These are phyloP conservation scores for Chrysoporthe deuterocubensis DNA, from an alignment of 2,329 filamentous ascomycete genomes.

Conservation along the genomic window DNA sequence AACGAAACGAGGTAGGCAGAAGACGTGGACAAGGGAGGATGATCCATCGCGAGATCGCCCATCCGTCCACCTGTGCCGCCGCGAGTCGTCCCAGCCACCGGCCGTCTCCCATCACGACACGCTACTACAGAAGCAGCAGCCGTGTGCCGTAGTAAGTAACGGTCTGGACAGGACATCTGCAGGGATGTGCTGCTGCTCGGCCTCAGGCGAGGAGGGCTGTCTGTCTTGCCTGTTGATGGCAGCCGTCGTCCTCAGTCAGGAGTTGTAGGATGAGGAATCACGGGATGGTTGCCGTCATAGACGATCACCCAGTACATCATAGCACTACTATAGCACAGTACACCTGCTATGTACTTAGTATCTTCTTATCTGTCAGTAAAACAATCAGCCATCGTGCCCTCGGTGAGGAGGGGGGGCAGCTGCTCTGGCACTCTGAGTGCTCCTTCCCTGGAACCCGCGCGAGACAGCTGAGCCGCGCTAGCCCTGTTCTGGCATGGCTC, in stretches of 20 bases:
- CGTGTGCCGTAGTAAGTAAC: too few relatives aligned
- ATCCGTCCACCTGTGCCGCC: neutral
- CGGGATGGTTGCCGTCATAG: too few relatives aligned
- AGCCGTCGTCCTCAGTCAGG: too few relatives aligned
- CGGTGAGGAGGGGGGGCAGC: neutral
- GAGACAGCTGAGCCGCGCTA: conserved; percentile 23
- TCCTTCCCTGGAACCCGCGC: conserved; percentile 17
- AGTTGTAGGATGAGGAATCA: too few relatives aligned
- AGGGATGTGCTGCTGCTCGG: too few relatives aligned
- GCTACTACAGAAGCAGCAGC: neutral
- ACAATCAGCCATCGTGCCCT: neutral
- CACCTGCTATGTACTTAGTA: too few relatives aligned
- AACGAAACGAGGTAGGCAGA: neutral
- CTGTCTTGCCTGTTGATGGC: too few relatives aligned
- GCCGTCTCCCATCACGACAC: neutral
- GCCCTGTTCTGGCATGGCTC: conserved; percentile 7
- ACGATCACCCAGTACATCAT: too few relatives aligned
- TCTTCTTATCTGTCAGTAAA: neutral
- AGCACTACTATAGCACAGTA: too few relatives aligned
- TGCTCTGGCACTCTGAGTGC: neutral
- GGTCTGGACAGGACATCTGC: too few relatives aligned
- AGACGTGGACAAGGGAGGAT: neutral
- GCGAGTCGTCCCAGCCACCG: conserved; percentile 9
- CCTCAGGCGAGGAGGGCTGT: too few relatives aligned
- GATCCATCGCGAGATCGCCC: neutral